These are phyloP conservation scores for Nicotiana attenuata DNA, from an alignment of 257 asterid genomes.

Conservation along the genomic window DNA sequence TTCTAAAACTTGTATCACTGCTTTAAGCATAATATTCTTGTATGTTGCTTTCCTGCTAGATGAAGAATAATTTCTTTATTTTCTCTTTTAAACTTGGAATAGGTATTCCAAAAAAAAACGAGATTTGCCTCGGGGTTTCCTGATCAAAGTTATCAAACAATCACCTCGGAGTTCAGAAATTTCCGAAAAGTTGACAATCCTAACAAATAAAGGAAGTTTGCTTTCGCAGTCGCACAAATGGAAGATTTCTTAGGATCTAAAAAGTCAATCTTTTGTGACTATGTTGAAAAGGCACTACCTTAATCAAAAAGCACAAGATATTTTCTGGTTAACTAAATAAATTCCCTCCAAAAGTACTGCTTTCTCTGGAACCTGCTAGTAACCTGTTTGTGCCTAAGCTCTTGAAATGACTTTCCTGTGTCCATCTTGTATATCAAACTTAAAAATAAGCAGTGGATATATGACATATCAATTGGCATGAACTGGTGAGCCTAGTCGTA, in stretches of 20 bases:
- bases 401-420: not conserved
- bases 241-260: not conserved
- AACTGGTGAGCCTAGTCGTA: not conserved
- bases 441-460: not conserved
- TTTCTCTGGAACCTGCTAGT: not conserved
- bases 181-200: not conserved
- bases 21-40: not conserved
- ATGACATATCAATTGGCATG: not conserved
- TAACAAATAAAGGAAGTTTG: not conserved
- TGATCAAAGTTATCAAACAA: not conserved
- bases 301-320: not conserved
- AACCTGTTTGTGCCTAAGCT: not conserved
- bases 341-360: not conserved
- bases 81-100: not conserved
- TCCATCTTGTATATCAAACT: not conserved
- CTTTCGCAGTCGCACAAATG: not conserved
- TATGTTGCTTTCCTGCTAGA: not conserved
- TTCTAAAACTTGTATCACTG: not conserved
- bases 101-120: not conserved
- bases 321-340: not conserved
- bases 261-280: not conserved
- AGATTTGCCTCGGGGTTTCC: not conserved
- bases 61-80: not conserved
- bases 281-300: not conserved
- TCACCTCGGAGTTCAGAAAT: slow-evolving; percentile 5